phyloP scores from a whole-genome alignment of 306 rosid genomes.

The Adenanthera pavonina region DNA sequence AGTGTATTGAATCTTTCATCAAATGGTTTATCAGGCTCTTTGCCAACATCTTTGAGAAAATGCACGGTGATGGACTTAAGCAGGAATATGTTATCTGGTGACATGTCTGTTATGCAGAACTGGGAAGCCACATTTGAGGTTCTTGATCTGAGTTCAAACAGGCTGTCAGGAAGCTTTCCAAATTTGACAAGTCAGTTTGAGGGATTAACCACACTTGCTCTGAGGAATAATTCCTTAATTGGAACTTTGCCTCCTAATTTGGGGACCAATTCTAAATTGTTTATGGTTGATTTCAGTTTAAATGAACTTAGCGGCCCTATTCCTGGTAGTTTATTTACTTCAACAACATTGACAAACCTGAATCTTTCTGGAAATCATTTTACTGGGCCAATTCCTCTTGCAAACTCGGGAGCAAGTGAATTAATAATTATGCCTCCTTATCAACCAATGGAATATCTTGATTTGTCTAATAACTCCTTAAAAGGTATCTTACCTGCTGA shows the following conservation, averaged over 20 bases:
- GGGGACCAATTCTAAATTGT: slow-evolving; percentile 63
- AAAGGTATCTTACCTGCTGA: slow-evolving; percentile 78
- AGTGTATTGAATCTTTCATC: slow-evolving; percentile 73
- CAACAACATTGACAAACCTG: slow-evolving; percentile 62
- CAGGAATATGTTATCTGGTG: slow-evolving; percentile 67
- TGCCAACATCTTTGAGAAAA: slow-evolving; percentile 58
- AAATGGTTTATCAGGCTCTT: slow-evolving; percentile 75
- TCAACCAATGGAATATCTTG: slow-evolving; percentile 68
- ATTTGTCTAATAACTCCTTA: slow-evolving; percentile 76
- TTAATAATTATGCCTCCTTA: slow-evolving; percentile 66
- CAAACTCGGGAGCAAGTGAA: slow-evolving; percentile 71
- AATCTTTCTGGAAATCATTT: slow-evolving; percentile 87
- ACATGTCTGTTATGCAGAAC: slow-evolving; percentile 63
- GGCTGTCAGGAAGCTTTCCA: slow-evolving; percentile 68
- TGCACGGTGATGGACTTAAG: slow-evolving; percentile 69
- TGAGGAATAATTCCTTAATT: slow-evolving; percentile 56
- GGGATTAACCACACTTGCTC: slow-evolving; percentile 50
- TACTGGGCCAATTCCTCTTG: slow-evolving; percentile 75
- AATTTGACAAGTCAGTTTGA: slow-evolving; percentile 51
- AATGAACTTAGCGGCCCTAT: slow-evolving; percentile 77
- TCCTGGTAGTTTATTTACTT: slow-evolving; percentile 76
- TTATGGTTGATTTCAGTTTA: slow-evolving; percentile 75
- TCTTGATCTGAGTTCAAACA: slow-evolving; percentile 85
- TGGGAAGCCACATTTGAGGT: slow-evolving; percentile 77
- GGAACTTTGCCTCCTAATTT: slow-evolving; percentile 74